phyloP scores from a whole-genome alignment of 768 basidiomycete genomes.

The Boletus sp. region DNA sequence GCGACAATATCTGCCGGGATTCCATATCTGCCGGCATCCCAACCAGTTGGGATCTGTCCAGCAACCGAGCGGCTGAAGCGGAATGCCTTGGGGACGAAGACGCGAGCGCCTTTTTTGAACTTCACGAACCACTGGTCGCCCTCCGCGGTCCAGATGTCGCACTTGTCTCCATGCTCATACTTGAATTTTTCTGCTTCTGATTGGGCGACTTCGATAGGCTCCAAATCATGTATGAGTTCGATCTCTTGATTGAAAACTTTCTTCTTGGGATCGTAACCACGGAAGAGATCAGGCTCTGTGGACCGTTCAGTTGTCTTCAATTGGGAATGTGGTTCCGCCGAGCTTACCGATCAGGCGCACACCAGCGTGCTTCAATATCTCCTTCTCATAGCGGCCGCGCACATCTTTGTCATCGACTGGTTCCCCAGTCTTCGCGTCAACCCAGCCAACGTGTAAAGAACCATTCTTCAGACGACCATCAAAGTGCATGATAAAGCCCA shows the following conservation, averaged over 20 bases:
- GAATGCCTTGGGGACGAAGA: conserved; percentile 93
- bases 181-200: conserved; percentile 94
- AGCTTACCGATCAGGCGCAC: conserved; percentile 87
- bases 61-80: conserved; percentile 92
- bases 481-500: conserved; percentile 98
- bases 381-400: conserved; percentile 89
- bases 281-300: conserved; percentile 94
- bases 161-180: conserved; percentile 93
- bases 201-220: conserved; percentile 90
- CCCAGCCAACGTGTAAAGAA: conserved; percentile 95
- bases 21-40: conserved; percentile 94
- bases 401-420: conserved; percentile 99
- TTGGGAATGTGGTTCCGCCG: background rate
- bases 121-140: conserved; percentile 97
- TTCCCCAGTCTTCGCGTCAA: conserved; percentile 88
- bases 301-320: conserved; percentile 12
- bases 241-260: conserved; percentile 98
- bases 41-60: conserved; percentile 95
- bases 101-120: conserved; percentile 95
- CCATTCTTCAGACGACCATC: conserved; percentile 94
- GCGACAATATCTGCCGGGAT: conserved; percentile 95
- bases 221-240: conserved; percentile 93
- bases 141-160: conserved; percentile 89
- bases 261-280: conserved; percentile 95
- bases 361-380: conserved; percentile 86